Percentiles rank a stretch among this genome's conserved stretches.
These are phyloP conservation scores for Camelina laxa DNA, from an alignment of 345 rosid species.

Conservation along the genomic window DNA sequence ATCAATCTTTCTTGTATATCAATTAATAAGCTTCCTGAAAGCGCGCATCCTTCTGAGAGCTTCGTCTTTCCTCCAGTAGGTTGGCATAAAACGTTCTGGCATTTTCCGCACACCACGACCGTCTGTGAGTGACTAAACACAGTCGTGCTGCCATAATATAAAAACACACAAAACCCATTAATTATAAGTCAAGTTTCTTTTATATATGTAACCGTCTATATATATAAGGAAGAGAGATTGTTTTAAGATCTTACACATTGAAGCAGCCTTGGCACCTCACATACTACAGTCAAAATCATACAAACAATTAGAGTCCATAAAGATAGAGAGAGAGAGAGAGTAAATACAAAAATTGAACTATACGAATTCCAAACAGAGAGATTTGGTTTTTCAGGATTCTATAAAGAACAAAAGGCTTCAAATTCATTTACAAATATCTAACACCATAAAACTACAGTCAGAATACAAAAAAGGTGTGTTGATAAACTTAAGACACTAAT, in stretches of 20 bases:
- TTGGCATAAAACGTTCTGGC: constrained; percentile 75
- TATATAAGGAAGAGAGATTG: too few species aligned
- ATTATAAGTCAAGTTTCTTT: neutral
- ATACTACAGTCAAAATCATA: constrained; percentile 51
- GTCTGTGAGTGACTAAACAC: constrained; percentile 85
- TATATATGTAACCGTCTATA: neutral
- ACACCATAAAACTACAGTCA: neutral
- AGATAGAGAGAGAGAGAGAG: neutral
- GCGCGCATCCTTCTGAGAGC: constrained; percentile 78
- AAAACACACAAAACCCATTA: neutral
- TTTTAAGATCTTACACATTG: constrained; percentile 54
- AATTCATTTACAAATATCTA: neutral
- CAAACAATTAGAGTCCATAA: neutral
- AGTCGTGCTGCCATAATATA: constrained; percentile 55
- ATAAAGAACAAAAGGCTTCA: too few species aligned
- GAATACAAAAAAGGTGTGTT: neutral
- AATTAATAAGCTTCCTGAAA: constrained; percentile 49
- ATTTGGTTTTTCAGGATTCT: neutral
- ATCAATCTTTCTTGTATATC: constrained; percentile 48
- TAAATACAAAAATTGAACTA: neutral
- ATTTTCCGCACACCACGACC: constrained; percentile 72
- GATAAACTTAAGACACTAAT: neutral
- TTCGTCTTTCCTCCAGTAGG: constrained; percentile 76
- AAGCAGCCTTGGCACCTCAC: constrained; percentile 84
- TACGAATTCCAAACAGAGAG: neutral